Evolutionary conservation across 768 basidiomycete species (phyloP), one percentile per base, ranked within the genome.

Genomic region (Trametopsis cervina): DNA sequence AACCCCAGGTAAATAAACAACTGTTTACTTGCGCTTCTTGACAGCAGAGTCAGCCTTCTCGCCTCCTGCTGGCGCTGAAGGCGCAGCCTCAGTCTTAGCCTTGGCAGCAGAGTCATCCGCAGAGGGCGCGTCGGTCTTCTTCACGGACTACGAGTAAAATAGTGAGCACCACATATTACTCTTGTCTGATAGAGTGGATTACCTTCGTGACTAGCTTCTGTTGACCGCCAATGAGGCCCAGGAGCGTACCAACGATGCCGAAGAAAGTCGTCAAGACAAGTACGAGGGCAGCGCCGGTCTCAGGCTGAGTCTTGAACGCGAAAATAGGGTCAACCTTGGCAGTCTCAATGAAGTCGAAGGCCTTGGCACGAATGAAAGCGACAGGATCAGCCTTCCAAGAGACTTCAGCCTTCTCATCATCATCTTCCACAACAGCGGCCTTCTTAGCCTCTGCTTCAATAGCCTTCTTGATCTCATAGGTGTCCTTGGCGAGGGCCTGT

Each of bases 401-500:
- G 23, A 71, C 62, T 23, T 63, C 55, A 20, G 69, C 67, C 10
- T 72, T 65, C 0, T 62, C 65, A 1, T 72, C 71, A 42, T 73
- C 70, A 3, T 66, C 72, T 1, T 73, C 72, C 39, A 62, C 61
- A 37, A 65, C 57, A 0, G 56, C 59, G 21, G 75, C 72, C 67
- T 85, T 82, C 40, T 74, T 74, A 35, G 66, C 65, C 4, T 74
- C 80, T 57, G 76, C 46, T 68, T 97, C 95, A 40, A 92, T 72
- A 7, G 80, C 68, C 64, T 88, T 85, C 82, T 97, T 98, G 68
- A 95, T 64, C 56, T 81, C 80, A 69, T 88, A 99, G n/a, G 92
- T 89, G 69, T 94, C 90, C 13, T 72, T 69, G 47, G 92, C 90
- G 56, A 99, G 68, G 10, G 71, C 68, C 66, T 87, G 81, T 53